phyloP scores from a whole-genome alignment of 1,139 yeast species.

The Komagataea norvegica region DNA sequence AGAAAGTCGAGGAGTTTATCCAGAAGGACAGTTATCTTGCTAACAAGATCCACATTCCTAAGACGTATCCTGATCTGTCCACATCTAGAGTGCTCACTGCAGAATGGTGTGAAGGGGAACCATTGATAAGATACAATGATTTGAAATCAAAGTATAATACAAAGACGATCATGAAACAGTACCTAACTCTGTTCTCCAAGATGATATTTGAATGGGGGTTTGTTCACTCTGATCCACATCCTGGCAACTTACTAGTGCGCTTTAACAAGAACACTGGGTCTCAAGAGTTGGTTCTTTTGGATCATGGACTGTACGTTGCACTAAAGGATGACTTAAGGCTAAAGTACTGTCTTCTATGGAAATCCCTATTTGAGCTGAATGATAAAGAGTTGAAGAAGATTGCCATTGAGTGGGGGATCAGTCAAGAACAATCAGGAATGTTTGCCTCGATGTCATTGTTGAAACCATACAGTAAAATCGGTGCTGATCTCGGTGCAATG shows the following conservation, averaged over 20 bases:
- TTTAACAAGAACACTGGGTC: constrained; percentile 33
- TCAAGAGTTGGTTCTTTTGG: constrained; percentile 64
- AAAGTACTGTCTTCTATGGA: constrained; percentile 63
- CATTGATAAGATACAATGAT: constrained; percentile 44
- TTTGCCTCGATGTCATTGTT: constrained; percentile 57
- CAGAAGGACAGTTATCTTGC: constrained; percentile 32
- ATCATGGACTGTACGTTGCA: constrained; percentile 67
- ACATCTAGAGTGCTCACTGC: constrained; percentile 51
- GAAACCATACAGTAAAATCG: constrained; percentile 37
- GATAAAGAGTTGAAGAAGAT: constrained; percentile 43
- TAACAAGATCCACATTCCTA: constrained; percentile 49
- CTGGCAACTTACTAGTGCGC: constrained; percentile 66
- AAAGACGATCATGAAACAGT: constrained; percentile 43
- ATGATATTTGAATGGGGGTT: constrained; percentile 74
- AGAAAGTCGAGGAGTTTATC: constrained; percentile 31
- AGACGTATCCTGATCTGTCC: constrained; percentile 41
- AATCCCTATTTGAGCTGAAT: constrained; percentile 52
- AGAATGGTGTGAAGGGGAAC: constrained; percentile 75
- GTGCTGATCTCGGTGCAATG: constrained; percentile 25
- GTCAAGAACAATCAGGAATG: constrained; percentile 49
- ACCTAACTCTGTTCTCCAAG: constrained; percentile 53
- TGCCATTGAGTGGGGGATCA: constrained; percentile 63
- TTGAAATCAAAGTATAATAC: constrained; percentile 42
- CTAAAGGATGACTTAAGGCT: constrained; percentile 46
- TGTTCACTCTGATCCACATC: constrained; percentile 81